Base-by-base conservation (phyloP, 306 rosid genomes). In the Lablab purpureus region DNA sequence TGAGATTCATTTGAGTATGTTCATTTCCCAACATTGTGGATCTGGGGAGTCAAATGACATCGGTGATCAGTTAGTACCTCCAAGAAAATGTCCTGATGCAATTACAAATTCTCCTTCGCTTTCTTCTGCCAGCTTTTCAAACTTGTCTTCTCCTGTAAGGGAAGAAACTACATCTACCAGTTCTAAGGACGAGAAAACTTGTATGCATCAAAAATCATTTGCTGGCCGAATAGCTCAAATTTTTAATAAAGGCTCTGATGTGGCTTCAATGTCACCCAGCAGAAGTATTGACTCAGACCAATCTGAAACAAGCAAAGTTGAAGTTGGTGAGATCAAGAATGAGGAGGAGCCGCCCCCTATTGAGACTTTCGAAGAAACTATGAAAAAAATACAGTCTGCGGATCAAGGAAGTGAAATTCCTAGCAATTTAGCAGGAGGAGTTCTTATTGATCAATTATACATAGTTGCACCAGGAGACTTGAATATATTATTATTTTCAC, bases 401-500 rank as follows among this genome's bases (percentile, higher is more conserved):
- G 99, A 90, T 71, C 86, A 89, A 80, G 90, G 83, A 73, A 85
- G 77, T 67, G 97, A 95, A 77, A 80, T 83, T 50, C 97, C 99
- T 2, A 73, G 58, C 72, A 89, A 92, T 83, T 88, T 95, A 73
- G 82, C 98, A 0, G 98, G 98, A 83, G 97, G 97, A 52, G 93
- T 95, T 76, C 60, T 95, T 68, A 85, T 92, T 12, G 99, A 95
- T 85, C 97, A 90, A 64, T 65, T 88, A 67, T 95, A 95, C 79
- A 77, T 85, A 73, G 79, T 85, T 78, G 71, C 93, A 64, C 90
- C 97, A 4, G 81, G 87, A 30, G 95, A 89, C 62, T 88, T 95
- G 62, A 95, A 95, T 79, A 66, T 79, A 18, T 73, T 89, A 27
- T 85, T 95, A 19, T 95, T 95, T 82, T 85, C 93, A 22, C 76